Conservation (phyloP, 768 basidiomycete genomes). For the Pleurotus tuoliensis region DNA sequence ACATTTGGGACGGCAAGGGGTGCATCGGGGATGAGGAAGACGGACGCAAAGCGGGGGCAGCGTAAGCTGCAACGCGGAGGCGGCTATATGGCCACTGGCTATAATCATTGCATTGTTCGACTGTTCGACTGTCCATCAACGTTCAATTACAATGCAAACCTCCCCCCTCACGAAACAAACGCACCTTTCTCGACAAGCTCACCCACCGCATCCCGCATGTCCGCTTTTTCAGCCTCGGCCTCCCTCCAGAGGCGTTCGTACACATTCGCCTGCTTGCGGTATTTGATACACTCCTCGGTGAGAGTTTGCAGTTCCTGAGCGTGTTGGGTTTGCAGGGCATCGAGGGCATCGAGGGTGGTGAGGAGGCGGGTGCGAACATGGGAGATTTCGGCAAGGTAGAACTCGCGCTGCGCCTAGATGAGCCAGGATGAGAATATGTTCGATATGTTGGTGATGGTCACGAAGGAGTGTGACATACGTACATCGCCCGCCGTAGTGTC, state of each 20-base stretch:
- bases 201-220: slow-evolving; percentile 49
- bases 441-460: no score
- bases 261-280: slow-evolving; percentile 8
- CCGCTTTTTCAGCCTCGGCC: slow-evolving; percentile 43
- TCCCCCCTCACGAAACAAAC: slow-evolving; percentile 15
- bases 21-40: slow-evolving; percentile 13
- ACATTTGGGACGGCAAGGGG: not conserved
- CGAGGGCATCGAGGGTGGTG: slow-evolving; percentile 15
- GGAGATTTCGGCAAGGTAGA: slow-evolving; percentile 14
- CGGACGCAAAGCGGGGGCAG: not conserved
- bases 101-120: slow-evolving; percentile 42
- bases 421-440: no score
- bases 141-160: not conserved
- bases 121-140: slow-evolving; percentile 21
- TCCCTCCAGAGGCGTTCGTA: slow-evolving; percentile 5
- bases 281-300: not conserved
- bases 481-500: no score
- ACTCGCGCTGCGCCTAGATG: slow-evolving; percentile 10
- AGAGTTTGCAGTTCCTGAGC: slow-evolving; percentile 11
- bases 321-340: slow-evolving; percentile 6
- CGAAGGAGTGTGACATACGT: no score
- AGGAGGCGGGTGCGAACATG: slow-evolving; percentile 16
- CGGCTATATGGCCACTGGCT: slow-evolving; percentile 43
- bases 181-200: slow-evolving; percentile 58
- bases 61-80: slow-evolving; percentile 31